phyloP scores from a whole-genome alignment of 139 green algal species.

The Tetradesmus obliquus region DNA sequence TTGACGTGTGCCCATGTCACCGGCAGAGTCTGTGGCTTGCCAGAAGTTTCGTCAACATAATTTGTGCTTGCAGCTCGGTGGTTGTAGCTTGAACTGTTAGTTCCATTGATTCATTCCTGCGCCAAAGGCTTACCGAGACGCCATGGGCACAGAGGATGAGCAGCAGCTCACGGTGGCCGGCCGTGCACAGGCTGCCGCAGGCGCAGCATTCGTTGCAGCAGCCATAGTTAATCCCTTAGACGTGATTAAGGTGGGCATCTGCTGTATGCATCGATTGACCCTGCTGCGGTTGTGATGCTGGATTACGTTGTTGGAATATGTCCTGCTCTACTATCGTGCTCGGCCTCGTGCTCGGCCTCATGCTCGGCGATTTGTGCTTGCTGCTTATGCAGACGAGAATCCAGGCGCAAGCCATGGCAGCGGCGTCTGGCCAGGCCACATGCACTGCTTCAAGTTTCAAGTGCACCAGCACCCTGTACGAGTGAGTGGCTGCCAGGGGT shows the following conservation, averaged over 20 bases:
- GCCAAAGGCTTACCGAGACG: neutral
- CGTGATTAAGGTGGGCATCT: constrained; percentile 81
- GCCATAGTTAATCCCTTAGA: constrained; percentile 87
- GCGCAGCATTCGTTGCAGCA: constrained; percentile 74
- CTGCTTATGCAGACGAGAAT: constrained; percentile 68
- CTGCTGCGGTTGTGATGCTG: neutral
- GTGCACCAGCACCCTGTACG: constrained; percentile 43
- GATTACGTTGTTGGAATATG: neutral
- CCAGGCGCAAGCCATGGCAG: constrained; percentile 64
- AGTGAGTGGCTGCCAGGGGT: constrained; percentile 18
- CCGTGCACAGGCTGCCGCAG: constrained; percentile 65
- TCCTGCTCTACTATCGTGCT: neutral
- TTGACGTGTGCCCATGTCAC: neutral
- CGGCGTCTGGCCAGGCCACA: neutral
- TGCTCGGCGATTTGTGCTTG: neutral
- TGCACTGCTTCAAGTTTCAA: neutral
- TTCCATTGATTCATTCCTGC: no score
- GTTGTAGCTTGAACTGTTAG: no score
- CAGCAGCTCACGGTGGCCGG: constrained; percentile 1
- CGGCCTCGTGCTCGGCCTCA: neutral
- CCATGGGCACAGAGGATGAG: constrained; percentile 38
- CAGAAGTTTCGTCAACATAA: neutral
- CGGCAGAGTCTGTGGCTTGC: neutral
- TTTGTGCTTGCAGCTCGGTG: neutral
- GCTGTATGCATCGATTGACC: neutral